Evolutionary conservation across 495 filamentous ascomycete genomes (phyloP).

Genomic region (Immersiella caudata): DNA sequence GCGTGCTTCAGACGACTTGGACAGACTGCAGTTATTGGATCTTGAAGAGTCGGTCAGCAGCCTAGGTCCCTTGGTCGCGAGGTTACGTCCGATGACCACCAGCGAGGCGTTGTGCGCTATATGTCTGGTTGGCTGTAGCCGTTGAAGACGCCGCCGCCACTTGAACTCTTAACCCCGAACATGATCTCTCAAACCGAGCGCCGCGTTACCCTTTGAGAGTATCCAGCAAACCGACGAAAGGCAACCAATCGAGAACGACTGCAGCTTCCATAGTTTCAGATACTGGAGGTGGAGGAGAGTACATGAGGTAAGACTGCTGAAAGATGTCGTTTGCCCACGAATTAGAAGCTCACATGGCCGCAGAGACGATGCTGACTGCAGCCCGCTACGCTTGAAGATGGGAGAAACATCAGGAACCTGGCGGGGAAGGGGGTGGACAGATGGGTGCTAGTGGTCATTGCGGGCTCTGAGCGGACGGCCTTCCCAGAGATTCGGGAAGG

Average conservation of each 20-base stretch:
- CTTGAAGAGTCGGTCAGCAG: neutral
- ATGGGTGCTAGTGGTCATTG: neutral
- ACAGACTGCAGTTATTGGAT: neutral
- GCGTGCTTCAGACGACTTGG: neutral
- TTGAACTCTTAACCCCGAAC: neutral
- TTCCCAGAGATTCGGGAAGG: slow-evolving; percentile 6
- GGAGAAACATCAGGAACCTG: neutral
- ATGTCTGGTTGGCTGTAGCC: neutral
- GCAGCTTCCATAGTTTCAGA: neutral
- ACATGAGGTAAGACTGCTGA: neutral
- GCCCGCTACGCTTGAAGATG: neutral
- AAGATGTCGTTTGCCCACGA: neutral
- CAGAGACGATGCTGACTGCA: neutral
- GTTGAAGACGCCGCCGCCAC: neutral
- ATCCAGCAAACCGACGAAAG: neutral
- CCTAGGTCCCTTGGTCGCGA: neutral
- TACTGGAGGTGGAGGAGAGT: neutral
- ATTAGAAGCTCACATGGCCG: neutral
- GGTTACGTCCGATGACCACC: neutral
- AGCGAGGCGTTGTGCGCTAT: neutral
- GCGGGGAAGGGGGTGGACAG: neutral
- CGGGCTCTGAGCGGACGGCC: neutral
- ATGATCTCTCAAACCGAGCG: neutral
- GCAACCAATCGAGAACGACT: neutral
- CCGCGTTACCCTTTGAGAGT: neutral